Evolutionary conservation across 352 stramenopile species (phyloP).

Genomic region (Phytophthora citrophthora): DNA sequence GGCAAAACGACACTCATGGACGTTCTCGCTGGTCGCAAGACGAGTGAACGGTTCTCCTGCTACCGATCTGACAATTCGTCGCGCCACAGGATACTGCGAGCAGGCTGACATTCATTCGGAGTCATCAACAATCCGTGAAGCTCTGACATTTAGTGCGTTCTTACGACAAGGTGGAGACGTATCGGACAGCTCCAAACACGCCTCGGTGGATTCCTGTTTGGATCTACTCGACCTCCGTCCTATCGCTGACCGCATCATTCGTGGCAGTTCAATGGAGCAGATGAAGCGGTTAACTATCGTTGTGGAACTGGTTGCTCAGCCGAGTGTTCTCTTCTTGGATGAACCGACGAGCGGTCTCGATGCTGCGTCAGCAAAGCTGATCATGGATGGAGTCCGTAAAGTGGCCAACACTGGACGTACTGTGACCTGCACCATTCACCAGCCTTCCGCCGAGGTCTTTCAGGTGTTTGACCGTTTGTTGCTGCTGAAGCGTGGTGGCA

Average conservation of each 20-base stretch:
- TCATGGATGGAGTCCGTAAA: too few relatives aligned
- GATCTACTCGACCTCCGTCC: conserved; percentile 47
- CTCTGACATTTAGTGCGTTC: conserved; percentile 88
- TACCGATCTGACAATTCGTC: conserved; percentile 43
- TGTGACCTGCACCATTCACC: too few relatives aligned
- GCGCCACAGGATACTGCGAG: conserved; percentile 51
- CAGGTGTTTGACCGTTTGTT: too few relatives aligned
- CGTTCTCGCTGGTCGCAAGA: conserved; percentile 92
- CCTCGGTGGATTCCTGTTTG: conserved; percentile 47
- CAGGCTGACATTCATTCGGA: conserved; percentile 88
- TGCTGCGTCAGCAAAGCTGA: too few relatives aligned
- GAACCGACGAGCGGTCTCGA: too few relatives aligned
- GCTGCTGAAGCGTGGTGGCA: too few relatives aligned
- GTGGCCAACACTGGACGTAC: too few relatives aligned
- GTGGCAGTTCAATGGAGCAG: conserved; percentile 48
- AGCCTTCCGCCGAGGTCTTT: too few relatives aligned
- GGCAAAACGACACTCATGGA: conserved; percentile 94
- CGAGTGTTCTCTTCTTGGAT: too few relatives aligned
- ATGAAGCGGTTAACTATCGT: too few relatives aligned
- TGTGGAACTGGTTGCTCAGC: too few relatives aligned
- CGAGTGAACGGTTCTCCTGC: conserved; percentile 50
- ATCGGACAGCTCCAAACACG: conserved; percentile 35
- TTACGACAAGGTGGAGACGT: conserved; percentile 59
- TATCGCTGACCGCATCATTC: conserved; percentile 46
- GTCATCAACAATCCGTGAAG: conserved; percentile 87